Evolutionary conservation across 2,329 filamentous ascomycete species (phyloP), one percentile per base, ranked within the genome.

Genomic region (Chaetomium globosum): DNA sequence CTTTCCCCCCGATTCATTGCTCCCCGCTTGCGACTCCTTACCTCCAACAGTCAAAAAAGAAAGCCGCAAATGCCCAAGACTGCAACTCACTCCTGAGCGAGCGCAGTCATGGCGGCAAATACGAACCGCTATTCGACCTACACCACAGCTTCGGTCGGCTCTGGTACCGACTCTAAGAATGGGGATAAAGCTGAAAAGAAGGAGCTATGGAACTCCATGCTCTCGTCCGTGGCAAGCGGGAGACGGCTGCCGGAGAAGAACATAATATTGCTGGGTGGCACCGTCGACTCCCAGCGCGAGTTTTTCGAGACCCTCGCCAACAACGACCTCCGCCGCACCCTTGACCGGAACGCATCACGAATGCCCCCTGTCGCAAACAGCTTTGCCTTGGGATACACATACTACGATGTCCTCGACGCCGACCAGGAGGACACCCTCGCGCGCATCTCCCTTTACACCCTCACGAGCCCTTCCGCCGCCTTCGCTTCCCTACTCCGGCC

Each of bases 361-460:
- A 84, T 85, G 67, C 89, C 92, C 1, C 92, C 92, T 26, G 86
- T 97, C 74, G 93, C 93, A 63, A 97, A 97, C 75, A 90, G 90
- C 75, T 97, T 96, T 77, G 93, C 93, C 12, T 80, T 97, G 66
- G 93, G 93, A 59, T 97, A 97, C 76, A 97, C 93, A 61, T 97
- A 97, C 79, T 92, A 96, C 76, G 92, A 97, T 78, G 92, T 97
- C 46, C 83, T 97, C 46, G 93, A 97, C 77, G 90, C 92, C 64
- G 93, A 97, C 75, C 93, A 96, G 77, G 94, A 97, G 82, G 93
- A 97, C 79, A 94, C 90, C 30, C 85, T 97, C 71, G 93, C 93
- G 63, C 90, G 94, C 70, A 88, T 97, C 69, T 96, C 93, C 21
- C 83, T 96, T 60, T 95, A 97, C 78, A 87, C 96, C 63, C 87